Evolutionary conservation across 768 basidiomycete genomes (phyloP).

Genomic region (Paxillus involutus): DNA sequence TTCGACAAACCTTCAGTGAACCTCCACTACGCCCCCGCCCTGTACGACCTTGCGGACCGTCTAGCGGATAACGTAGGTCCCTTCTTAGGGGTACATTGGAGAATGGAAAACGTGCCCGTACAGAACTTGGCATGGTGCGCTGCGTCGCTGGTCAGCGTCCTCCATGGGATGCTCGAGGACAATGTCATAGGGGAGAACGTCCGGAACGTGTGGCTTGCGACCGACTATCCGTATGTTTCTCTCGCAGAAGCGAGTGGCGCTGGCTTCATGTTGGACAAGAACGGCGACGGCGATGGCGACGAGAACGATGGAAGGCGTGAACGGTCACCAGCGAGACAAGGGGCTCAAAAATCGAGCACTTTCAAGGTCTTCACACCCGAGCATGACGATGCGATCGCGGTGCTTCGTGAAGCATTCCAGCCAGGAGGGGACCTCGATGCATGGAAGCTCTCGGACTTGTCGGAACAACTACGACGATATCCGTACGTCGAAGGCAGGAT

Average conservation of each 20-base stretch:
- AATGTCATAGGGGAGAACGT: constrained; percentile 30
- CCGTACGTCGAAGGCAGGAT: constrained; percentile 23
- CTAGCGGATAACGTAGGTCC: constrained; percentile 36
- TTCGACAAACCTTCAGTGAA: constrained; percentile 26
- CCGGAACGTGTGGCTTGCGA: constrained; percentile 53
- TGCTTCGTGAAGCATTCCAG: constrained; percentile 44
- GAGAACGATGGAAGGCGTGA: neutral
- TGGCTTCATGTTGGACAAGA: constrained; percentile 19
- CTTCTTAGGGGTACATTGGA: constrained; percentile 57
- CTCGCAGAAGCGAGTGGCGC: neutral
- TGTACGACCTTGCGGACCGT: constrained; percentile 40
- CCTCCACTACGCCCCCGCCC: constrained; percentile 44
- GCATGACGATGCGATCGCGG: constrained; percentile 46
- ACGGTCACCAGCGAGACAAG: neutral
- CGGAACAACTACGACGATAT: constrained; percentile 32
- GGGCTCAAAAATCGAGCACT: constrained; percentile 42
- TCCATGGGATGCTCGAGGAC: constrained; percentile 36
- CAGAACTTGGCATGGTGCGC: constrained; percentile 48
- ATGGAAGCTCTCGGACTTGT: constrained; percentile 45
- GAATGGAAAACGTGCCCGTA: constrained; percentile 50
- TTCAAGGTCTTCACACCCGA: constrained; percentile 42
- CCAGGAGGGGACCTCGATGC: constrained; percentile 37
- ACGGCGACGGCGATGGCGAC: neutral
- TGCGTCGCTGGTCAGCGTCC: constrained; percentile 44
- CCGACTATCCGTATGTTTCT: constrained; percentile 43